phyloP scores from a whole-genome alignment of 1,139 yeast species.

The Taphrina betulina region DNA sequence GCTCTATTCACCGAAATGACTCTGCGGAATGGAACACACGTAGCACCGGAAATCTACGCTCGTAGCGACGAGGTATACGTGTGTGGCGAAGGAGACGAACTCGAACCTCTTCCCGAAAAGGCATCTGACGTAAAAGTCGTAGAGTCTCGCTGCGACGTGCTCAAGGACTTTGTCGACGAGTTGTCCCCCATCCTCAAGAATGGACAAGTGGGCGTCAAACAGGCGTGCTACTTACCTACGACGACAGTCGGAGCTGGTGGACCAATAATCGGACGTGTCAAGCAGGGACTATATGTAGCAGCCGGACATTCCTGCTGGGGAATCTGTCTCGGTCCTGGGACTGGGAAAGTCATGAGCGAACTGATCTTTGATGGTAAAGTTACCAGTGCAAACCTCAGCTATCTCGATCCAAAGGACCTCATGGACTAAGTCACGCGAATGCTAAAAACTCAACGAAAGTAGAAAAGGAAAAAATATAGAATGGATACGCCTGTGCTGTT shows the following conservation, averaged over 20 bases:
- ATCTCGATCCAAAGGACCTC: constrained; percentile 81
- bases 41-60: constrained; percentile 83
- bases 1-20: constrained; percentile 91
- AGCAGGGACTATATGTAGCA: constrained; percentile 71
- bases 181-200: constrained; percentile 67
- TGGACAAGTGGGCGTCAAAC: constrained; percentile 78
- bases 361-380: constrained; percentile 80
- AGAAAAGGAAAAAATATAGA: too few relatives aligned
- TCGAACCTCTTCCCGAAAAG: constrained; percentile 87
- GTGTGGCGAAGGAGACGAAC: constrained; percentile 94
- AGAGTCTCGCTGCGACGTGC: constrained; percentile 80
- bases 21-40: constrained; percentile 59
- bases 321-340: constrained; percentile 94
- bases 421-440: too few relatives aligned
- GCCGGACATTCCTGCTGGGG: constrained; percentile 99
- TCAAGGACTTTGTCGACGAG: constrained; percentile 77
- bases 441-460: too few relatives aligned
- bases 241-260: constrained; percentile 86
- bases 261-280: constrained; percentile 90
- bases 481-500: too few relatives aligned
- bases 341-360: constrained; percentile 90
- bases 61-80: constrained; percentile 94
- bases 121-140: constrained; percentile 92
- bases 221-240: constrained; percentile 95
- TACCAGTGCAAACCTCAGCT: constrained; percentile 70